Conservation (phyloP, 768 basidiomycete genomes). For the Polyporus arcularius region DNA sequence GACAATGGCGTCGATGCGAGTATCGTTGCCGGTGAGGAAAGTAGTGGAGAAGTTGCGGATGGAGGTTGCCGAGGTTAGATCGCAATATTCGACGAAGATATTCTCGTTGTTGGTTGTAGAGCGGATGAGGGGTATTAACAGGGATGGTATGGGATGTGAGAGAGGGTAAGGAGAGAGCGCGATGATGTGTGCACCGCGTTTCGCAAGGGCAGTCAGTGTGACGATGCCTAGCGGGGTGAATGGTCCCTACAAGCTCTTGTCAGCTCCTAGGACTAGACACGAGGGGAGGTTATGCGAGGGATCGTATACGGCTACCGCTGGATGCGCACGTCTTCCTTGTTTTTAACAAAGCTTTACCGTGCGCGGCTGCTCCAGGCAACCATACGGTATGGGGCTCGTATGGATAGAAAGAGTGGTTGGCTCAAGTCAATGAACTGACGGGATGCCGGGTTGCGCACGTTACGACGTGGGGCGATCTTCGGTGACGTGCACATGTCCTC, state of each 20-base stretch:
- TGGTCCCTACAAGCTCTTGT: conserved; percentile 53
- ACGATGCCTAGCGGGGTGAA: conserved; percentile 76
- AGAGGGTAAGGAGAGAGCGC: conserved; percentile 66
- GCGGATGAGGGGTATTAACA: conserved; percentile 68
- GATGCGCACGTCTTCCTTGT: no score
- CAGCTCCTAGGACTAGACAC: neutral
- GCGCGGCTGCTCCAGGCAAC: no score
- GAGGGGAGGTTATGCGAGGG: no score
- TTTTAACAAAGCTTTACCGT: no score
- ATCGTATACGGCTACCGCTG: no score
- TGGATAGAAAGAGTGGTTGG: no score
- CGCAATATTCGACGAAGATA: conserved; percentile 80
- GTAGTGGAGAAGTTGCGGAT: conserved; percentile 68
- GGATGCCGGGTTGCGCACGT: no score
- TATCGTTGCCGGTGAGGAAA: conserved; percentile 66
- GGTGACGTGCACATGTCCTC: neutral
- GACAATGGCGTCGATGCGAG: conserved; percentile 75
- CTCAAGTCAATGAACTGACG: no score
- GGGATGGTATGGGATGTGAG: conserved; percentile 51
- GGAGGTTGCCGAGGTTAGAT: conserved; percentile 63
- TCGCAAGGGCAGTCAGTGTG: conserved; percentile 63
- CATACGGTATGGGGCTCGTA: no score
- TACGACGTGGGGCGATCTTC: no score
- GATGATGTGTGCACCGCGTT: conserved; percentile 78
- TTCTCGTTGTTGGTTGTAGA: conserved; percentile 71